Base-by-base conservation (phyloP, 148 eudicot genomes). In the Vaccinium macrocarpon region DNA sequence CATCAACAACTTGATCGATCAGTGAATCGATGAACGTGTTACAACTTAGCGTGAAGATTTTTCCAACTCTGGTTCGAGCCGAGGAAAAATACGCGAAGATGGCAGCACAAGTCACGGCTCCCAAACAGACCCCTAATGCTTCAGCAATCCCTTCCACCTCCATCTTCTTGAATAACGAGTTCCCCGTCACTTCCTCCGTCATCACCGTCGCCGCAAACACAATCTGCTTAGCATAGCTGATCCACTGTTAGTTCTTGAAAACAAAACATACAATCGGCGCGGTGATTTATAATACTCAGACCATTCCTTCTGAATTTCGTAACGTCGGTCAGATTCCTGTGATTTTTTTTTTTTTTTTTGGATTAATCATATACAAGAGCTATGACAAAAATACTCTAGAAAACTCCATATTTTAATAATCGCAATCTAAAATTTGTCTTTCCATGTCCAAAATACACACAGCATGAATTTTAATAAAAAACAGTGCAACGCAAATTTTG, bases 1-100 rank as follows among this genome's bases (percentile, higher is more conserved):
- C 97, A 85, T 96, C 98, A 32, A 96, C 49, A 12, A 96, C 90
- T 78, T 93, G 93, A 76, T 96, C 98, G 25, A 96, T 88, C 49
- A 96, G 87, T 0, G 94, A 56, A 46, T 96, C 99, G 23, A 96
- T 91, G 87, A 96, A 91, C 18, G 93, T 85, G 88, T 92, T 93
- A 87, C 91, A 93, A 46, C 96, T 70, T 46, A 89, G 7, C 62
- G 89, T 86, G 88, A 96, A 92, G 68, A 96, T 94, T 3, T 88
- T 86, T 0, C 92, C 93, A 19, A 93, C 93, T 83, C 84, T 89
- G 23, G 62, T 91, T 4, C 98, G 90, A 10, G 92, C 91, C 73
- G 91, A 88, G 0, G 97, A 91, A n/a, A 91, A 88, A 87, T 89
- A 92, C 23, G 99, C 98, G 27, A 96, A 94, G 79, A 75, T 38